Conservation (phyloP, 768 basidiomycete species). For the Pholiota conissans region DNA sequence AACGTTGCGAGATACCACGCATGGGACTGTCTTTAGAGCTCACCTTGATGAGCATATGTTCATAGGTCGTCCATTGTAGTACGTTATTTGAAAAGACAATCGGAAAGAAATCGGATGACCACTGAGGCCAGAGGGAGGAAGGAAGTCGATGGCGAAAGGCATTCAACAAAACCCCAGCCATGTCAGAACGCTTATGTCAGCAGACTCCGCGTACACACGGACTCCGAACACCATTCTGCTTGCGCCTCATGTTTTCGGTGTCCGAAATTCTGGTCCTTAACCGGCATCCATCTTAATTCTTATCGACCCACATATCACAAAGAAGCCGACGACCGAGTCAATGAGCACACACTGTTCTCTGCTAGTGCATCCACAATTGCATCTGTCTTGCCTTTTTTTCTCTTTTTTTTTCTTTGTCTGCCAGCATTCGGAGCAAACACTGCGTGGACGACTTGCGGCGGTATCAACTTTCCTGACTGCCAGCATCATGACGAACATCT, state of each 20-base stretch:
- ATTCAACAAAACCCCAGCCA: background rate
- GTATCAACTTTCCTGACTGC: background rate
- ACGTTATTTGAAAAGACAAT: background rate
- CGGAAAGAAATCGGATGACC: background rate
- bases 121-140: background rate
- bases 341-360: background rate
- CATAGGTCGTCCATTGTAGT: background rate
- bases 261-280: background rate
- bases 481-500: background rate
- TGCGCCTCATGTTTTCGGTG: background rate
- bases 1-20: background rate
- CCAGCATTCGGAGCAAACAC: background rate
- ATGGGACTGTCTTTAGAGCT: background rate
- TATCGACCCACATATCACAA: background rate
- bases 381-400: background rate
- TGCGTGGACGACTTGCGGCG: background rate
- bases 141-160: background rate
- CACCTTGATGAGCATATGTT: background rate
- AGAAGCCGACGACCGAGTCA: background rate
- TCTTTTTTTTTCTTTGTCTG: background rate
- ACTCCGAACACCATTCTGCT: background rate
- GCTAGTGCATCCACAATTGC: background rate
- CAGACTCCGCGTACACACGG: background rate
- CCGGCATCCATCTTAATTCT: background rate
- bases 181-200: background rate